Base-by-base conservation (phyloP, 371 early-diverging fungal species). In the Cokeromyces recurvatus region DNA sequence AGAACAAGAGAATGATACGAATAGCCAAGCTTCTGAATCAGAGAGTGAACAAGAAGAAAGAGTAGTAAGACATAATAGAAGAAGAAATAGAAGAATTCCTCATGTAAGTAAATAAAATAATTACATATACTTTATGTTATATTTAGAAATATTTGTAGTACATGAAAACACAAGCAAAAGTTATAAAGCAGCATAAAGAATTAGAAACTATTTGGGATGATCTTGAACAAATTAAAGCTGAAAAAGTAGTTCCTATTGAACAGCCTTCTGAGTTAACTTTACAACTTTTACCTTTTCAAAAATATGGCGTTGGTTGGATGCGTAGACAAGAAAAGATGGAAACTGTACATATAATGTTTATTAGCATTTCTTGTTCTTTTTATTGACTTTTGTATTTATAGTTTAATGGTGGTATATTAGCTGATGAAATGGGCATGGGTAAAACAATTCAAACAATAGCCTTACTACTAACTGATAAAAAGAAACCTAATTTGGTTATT, bases 401-500 rank as follows among this genome's bases (percentile, higher is more conserved):
- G 76, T 89, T 90, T 57, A 73, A 78, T 43, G 93, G 95, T 14
- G 93, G 93, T 10, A 86, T 92, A 17, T 71, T 89, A 37, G 91
- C 88, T 34, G 82, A 94, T 73, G 95, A 95, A 55, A 97, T 97
- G 95, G 96, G 99, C 4, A 92, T 99, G 94, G 99, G 99, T 41
- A 99, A 99, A 67, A 99, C 99, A 0, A 89, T 99, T 39, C 98
- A 97, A 63, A 90, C 91, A 22, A 94, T 98, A 32, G 77, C 94
- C 0, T 73, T 97, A 32, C 57, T 97, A 2, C 66, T 93, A 10
- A 62, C 73, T 14, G 82, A 81, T 29, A 64, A 62, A 9, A 65
- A 77, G 17, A 77, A 76, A 23, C 93, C 94, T 3, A 96, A 87
- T 42, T 68, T 96, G 42, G 87, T 96, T 20, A 53, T 95, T 17